Evolutionary conservation across 2,329 filamentous ascomycete genomes (phyloP).

Genomic region (Sporothrix humicola): DNA sequence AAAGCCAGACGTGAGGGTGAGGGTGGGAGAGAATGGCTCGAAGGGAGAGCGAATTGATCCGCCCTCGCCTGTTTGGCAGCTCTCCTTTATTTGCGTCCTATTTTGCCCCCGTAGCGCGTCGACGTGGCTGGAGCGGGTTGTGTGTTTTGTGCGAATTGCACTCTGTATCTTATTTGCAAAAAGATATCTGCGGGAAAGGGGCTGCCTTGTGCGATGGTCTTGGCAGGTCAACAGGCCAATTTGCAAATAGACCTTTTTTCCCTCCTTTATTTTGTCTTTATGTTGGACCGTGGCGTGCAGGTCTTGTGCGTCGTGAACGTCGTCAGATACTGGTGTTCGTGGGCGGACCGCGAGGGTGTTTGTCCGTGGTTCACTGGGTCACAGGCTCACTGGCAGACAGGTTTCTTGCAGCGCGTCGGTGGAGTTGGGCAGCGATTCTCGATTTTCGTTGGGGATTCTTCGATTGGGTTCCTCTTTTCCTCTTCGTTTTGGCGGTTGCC

Average conservation of each 20-base stretch:
- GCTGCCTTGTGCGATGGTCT: slow-evolving; percentile 11
- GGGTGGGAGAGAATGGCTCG: background rate
- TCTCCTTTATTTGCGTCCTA: slow-evolving; percentile 8
- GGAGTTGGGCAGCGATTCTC: slow-evolving; percentile 30
- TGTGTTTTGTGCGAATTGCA: background rate
- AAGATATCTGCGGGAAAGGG: background rate
- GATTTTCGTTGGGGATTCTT: slow-evolving; percentile 2
- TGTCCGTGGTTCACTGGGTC: background rate
- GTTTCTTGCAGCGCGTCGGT: slow-evolving; percentile 13
- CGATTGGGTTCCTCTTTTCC: slow-evolving; percentile 11
- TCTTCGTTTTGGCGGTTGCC: slow-evolving; percentile 27
- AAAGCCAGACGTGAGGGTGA: too few species aligned
- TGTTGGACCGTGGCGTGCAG: slow-evolving; percentile 1
- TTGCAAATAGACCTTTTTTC: background rate
- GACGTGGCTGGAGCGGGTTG: background rate
- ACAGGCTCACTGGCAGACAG: background rate
- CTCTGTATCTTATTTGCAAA: too few species aligned
- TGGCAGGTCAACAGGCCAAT: slow-evolving; percentile 3
- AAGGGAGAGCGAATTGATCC: slow-evolving; percentile 26
- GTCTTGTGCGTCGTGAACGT: slow-evolving; percentile 14
- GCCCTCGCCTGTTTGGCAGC: slow-evolving; percentile 23
- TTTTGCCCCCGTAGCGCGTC: slow-evolving; percentile 13
- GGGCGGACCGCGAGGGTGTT: background rate
- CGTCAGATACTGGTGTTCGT: slow-evolving; percentile 9
- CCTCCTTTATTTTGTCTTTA: background rate